Conservation (phyloP, 148 eudicot species). For the Camellia lanceoleosa region DNA sequence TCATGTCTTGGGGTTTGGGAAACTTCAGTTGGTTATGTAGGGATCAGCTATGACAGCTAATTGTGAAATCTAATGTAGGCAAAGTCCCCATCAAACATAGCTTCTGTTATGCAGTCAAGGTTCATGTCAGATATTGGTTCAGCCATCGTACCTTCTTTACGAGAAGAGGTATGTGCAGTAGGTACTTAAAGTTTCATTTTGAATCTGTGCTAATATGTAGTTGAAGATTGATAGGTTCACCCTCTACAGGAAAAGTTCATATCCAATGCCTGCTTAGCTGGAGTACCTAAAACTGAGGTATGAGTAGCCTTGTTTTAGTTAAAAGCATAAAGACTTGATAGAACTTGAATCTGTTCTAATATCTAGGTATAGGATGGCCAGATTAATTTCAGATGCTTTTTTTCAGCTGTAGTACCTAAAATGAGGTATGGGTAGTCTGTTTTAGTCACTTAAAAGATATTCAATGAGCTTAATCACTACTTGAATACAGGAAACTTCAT, state of each 20-base stretch:
- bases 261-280: constrained; percentile 13
- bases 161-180: constrained; percentile 27
- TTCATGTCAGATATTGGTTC: constrained; percentile 19
- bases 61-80: constrained; percentile 16
- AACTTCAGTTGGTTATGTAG: constrained; percentile 1
- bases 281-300: constrained; percentile 14
- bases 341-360: not conserved
- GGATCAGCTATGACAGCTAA: constrained; percentile 2
- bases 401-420: not conserved
- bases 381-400: not conserved
- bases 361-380: not conserved
- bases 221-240: not conserved
- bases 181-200: not conserved
- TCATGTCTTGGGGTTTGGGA: not conserved
- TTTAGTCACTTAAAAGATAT: not conserved
- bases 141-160: constrained; percentile 18
- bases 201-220: not conserved
- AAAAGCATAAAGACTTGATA: not conserved
- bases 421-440: constrained; percentile 8
- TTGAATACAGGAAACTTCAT: constrained; percentile 15
- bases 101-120: constrained; percentile 17
- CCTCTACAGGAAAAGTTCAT: constrained; percentile 26
- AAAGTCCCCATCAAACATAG: constrained; percentile 7
- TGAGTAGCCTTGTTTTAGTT: not conserved
- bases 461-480: not conserved